Evolutionary conservation across 2,329 filamentous ascomycete genomes (phyloP).

Genomic region (Aspergillus versicolor): DNA sequence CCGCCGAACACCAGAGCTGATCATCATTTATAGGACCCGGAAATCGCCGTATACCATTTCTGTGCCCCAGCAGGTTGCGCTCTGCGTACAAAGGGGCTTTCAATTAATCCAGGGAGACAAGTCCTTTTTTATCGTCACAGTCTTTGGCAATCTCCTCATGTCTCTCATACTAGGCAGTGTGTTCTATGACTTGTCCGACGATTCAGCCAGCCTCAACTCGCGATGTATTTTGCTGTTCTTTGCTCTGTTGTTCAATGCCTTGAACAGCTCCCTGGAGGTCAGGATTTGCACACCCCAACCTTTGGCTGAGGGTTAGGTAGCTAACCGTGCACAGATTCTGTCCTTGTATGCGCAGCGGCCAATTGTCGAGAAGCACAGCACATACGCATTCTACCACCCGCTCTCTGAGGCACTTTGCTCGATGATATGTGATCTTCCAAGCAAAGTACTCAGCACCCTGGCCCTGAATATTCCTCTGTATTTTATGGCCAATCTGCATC

Average conservation of each 20-base stretch:
- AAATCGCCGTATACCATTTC: conserved; percentile 83
- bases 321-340: conserved; percentile 59
- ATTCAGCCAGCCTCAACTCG: conserved; percentile 72
- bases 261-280: conserved; percentile 72
- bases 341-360: conserved; percentile 84
- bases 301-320: too few relatives aligned
- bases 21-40: conserved; percentile 16
- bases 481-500: conserved; percentile 80
- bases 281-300: too few relatives aligned
- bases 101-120: conserved; percentile 74
- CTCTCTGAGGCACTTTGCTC: conserved; percentile 81
- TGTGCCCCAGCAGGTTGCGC: conserved; percentile 68
- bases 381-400: conserved; percentile 89
- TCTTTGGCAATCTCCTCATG: conserved; percentile 69
- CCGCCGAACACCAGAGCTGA: too few relatives aligned
- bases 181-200: conserved; percentile 69
- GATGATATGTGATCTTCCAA: conserved; percentile 82
- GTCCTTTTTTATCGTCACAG: conserved; percentile 67
- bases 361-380: conserved; percentile 85
- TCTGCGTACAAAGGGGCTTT: conserved; percentile 81
- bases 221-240: conserved; percentile 83
- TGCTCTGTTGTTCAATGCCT: conserved; percentile 81
- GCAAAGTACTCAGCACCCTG: conserved; percentile 71
- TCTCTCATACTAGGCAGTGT: conserved; percentile 75
- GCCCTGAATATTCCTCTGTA: conserved; percentile 79